These are phyloP conservation scores for Trichoderma erinaceum DNA, from an alignment of 495 filamentous ascomycete genomes.

Conservation along the genomic window DNA sequence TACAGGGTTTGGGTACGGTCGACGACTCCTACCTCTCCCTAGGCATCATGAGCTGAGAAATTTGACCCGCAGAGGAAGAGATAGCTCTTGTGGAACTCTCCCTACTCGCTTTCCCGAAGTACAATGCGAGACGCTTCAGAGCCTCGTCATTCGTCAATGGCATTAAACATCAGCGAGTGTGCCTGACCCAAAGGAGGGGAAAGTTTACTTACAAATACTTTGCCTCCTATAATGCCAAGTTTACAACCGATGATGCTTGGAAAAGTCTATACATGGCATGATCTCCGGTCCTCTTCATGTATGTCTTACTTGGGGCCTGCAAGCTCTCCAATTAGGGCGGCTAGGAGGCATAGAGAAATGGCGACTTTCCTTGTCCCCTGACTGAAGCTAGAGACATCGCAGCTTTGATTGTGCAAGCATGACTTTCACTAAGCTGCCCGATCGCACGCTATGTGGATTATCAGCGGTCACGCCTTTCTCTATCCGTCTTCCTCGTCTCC, in stretches of 20 bases:
- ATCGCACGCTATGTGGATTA: background rate
- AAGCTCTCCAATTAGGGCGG: background rate
- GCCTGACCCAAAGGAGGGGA: background rate
- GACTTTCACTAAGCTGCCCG: background rate
- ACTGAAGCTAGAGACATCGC: background rate
- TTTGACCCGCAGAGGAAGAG: background rate
- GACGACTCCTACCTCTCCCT: background rate
- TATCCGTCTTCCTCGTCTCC: constrained; percentile 10
- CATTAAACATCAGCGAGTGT: background rate
- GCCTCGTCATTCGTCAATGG: background rate
- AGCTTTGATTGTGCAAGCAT: background rate
- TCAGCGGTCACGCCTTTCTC: background rate
- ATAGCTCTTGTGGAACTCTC: background rate
- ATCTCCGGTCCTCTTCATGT: constrained; percentile 1
- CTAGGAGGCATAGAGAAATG: background rate
- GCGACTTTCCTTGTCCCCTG: background rate
- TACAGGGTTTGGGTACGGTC: too few species aligned
- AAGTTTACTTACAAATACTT: background rate
- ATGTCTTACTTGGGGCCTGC: constrained; percentile 1
- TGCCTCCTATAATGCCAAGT: background rate
- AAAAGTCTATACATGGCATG: background rate
- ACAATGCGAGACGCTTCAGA: background rate
- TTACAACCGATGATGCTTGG: background rate
- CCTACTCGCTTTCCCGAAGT: background rate
- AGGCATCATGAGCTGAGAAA: background rate